phyloP scores from a whole-genome alignment of 345 rosid species.

The Aquilaria yunnanensis region DNA sequence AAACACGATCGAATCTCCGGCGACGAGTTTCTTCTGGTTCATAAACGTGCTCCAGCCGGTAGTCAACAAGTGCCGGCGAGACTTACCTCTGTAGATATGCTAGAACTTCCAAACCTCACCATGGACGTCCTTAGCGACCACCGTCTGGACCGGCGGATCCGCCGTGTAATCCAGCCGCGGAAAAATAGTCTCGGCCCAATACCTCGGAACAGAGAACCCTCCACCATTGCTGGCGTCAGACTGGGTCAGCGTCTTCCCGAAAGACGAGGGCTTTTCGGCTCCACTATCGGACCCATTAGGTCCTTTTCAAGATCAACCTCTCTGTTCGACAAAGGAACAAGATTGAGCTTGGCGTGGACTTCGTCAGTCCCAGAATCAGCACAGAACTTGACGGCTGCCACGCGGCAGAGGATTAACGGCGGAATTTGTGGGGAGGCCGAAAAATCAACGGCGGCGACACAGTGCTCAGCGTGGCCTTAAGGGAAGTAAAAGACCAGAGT shows the following conservation, averaged over 20 bases:
- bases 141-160: constrained; percentile 82
- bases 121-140: constrained; percentile 68
- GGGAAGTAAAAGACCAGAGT: constrained; percentile 53
- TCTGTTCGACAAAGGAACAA: constrained; percentile 26
- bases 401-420: constrained; percentile 38
- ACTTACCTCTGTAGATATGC: constrained; percentile 78
- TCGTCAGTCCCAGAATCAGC: constrained; percentile 69
- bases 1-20: constrained; percentile 76
- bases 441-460: constrained; percentile 40
- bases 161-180: constrained; percentile 60
- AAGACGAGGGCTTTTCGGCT: constrained; percentile 58
- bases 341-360: constrained; percentile 50
- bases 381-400: constrained; percentile 49
- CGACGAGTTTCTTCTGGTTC: constrained; percentile 69
- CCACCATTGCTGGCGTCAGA: constrained; percentile 87
- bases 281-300: constrained; percentile 2
- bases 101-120: constrained; percentile 69
- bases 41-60: constrained; percentile 86
- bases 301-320: constrained; percentile 24
- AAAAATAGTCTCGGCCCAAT: constrained; percentile 76
- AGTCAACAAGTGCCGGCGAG: constrained; percentile 69
- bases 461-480: constrained; percentile 75
- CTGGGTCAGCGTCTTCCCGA: constrained; percentile 69
- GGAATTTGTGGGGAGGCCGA: constrained; percentile 35
- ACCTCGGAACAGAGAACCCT: constrained; percentile 75